Evolutionary conservation across 768 basidiomycete species (phyloP).

Genomic region (Krasilnikovozyma curviuscula): DNA sequence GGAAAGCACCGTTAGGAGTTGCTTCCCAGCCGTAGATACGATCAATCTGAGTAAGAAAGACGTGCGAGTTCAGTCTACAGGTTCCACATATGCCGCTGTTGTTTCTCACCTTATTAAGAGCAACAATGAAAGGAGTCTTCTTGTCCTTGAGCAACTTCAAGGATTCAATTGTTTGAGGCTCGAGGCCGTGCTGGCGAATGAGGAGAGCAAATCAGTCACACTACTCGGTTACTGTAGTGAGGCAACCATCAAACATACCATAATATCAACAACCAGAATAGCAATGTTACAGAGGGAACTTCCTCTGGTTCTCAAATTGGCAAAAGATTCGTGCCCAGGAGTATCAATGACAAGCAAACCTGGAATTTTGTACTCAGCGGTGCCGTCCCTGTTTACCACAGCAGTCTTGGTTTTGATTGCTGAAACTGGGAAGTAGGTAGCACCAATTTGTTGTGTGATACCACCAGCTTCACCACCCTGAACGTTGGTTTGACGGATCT

Average conservation of each 20-base stretch:
- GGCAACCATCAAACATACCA: conserved; percentile 35
- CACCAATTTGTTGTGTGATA: conserved; percentile 99
- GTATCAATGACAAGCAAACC: conserved; percentile 93
- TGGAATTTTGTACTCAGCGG: conserved; percentile 86
- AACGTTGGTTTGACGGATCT: conserved; percentile 99
- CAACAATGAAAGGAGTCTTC: conserved; percentile 97
- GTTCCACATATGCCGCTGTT: background rate
- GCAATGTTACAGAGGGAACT: conserved; percentile 97
- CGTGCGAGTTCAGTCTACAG: background rate
- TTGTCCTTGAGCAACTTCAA: conserved; percentile 72
- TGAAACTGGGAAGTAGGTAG: conserved; percentile 93
- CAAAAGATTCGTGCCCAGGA: conserved; percentile 98
- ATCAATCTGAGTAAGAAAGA: conserved; percentile 48
- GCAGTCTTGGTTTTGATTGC: conserved; percentile 83
- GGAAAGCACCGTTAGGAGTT: conserved; percentile 81
- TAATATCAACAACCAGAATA: conserved; percentile 95
- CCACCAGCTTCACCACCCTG: conserved; percentile 99
- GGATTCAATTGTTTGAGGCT: conserved; percentile 95
- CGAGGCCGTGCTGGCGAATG: conserved; percentile 61
- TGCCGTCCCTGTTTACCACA: conserved; percentile 72
- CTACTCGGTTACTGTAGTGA: too few relatives aligned
- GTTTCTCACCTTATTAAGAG: conserved; percentile 77
- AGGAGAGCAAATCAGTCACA: too few relatives aligned
- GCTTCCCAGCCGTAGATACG: conserved; percentile 89
- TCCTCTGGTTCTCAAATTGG: conserved; percentile 83